These are phyloP conservation scores for Geosmithia flava DNA, from an alignment of 2,329 filamentous ascomycete species.

Conservation along the genomic window DNA sequence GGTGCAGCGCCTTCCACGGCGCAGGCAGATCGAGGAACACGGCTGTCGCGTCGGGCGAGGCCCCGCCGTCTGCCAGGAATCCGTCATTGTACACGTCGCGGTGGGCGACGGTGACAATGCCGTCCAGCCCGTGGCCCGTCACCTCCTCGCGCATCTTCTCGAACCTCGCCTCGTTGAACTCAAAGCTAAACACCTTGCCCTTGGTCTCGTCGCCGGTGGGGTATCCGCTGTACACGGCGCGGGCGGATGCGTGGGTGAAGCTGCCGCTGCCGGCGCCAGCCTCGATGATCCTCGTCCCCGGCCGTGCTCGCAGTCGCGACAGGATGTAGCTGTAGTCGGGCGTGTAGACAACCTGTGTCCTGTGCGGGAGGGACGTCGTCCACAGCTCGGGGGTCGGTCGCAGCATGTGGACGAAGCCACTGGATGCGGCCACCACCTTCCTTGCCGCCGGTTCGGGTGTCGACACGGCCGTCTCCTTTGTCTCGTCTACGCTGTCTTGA, in stretches of 20 bases:
- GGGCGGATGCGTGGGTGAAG: conserved; percentile 67
- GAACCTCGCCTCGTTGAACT: conserved; percentile 65
- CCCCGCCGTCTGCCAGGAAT: conserved; percentile 45
- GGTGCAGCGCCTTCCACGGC: conserved; percentile 67
- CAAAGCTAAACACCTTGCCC: conserved; percentile 71
- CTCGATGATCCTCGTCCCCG: conserved; percentile 64
- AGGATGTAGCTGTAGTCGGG: conserved; percentile 80
- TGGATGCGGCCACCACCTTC: conserved; percentile 39
- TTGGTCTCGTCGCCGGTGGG: conserved; percentile 30
- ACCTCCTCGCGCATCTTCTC: conserved; percentile 59
- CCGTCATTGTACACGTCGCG: conserved; percentile 69
- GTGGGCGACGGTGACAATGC: conserved; percentile 60
- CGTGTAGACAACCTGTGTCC: conserved; percentile 79
- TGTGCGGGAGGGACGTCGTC: conserved; percentile 68
- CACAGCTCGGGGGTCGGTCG: conserved; percentile 72
- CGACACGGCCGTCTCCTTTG: conserved; percentile 17
- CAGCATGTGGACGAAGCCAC: conserved; percentile 68
- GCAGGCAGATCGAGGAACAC: conserved; percentile 73
- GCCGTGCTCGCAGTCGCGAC: conserved; percentile 61
- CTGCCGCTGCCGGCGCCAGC: conserved; percentile 73
- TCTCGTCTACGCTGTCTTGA: neutral
- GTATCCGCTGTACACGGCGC: conserved; percentile 66
- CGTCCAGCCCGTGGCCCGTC: conserved; percentile 50
- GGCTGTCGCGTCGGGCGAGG: conserved; percentile 52
- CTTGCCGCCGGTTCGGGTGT: conserved; percentile 21